Base-by-base conservation (phyloP, 1,139 yeast species). In the Candida sp. region DNA sequence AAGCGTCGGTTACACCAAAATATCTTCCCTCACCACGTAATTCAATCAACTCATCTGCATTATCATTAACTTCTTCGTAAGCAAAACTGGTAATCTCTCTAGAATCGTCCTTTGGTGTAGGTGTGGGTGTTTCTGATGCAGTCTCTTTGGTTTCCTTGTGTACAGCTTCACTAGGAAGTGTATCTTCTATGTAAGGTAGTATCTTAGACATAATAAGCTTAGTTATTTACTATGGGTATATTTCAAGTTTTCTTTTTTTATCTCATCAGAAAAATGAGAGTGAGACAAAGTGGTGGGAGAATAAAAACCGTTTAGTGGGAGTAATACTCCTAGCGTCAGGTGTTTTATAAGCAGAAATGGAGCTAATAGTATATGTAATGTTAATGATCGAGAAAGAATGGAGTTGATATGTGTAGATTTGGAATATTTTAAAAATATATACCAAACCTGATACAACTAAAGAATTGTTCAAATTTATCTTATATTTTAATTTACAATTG, bases 21-120 rank as follows among this genome's bases (percentile, higher is more conserved):
- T 90, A 90, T 42, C 97, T 71, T 1, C 97, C 97, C 49, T 82
- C 87, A 4, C 97, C 97, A 53, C 97, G 69, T 21, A 82, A 60
- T 45, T 78, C 86, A 5, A 82, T 70, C 43, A 86, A 70, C 58
- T 84, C 88, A 47, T 85, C 89, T 4, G 88, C 82, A 54, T 85
- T 82, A 49, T 79, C 80, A 54, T 83, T 83, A 7, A 85, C 91
- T 54, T 84, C 85, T 33, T 83, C 89, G 45, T 77, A 68, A 3
- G 75, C 59, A 22, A 73, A 63, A 19, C 75, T 69, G 12, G 57
- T 51, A 9, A 37, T 32, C 21, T 40, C 38, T 9, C 21, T 25
- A 29, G 41, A 41, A 21, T 38, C 40, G 23, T 35, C 38, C 30
- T 40, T 39, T 33, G 38, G 38, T 15, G 38, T 23, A 21, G 38